Conservation (phyloP, 140 eudicot genomes). For the Erigeron philadelphicus region DNA sequence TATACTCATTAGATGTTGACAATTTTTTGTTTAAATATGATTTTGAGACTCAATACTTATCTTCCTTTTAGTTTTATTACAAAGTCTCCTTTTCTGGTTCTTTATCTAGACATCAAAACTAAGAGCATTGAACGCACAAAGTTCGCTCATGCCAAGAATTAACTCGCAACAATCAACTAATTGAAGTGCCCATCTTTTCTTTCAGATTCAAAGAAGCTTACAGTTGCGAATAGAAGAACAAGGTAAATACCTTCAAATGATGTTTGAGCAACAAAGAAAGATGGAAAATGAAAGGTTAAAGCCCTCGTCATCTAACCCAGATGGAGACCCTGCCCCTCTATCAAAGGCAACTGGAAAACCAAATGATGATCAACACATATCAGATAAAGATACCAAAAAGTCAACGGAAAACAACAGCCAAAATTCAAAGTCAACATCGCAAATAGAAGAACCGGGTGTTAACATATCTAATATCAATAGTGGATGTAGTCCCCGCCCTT, state of each 20-base stretch:
- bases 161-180: not conserved
- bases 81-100: too few relatives aligned
- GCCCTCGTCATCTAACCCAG: conserved; percentile 36
- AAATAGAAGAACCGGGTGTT: conserved; percentile 26
- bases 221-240: conserved; percentile 79
- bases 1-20: too few relatives aligned
- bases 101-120: too few relatives aligned
- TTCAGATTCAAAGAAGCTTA: conserved; percentile 65
- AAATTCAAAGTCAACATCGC: conserved; percentile 28
- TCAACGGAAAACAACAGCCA: conserved; percentile 20
- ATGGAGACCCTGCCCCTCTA: conserved; percentile 25
- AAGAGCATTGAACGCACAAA: too few relatives aligned
- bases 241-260: conserved; percentile 64
- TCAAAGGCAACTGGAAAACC: conserved; percentile 23
- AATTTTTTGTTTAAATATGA: too few relatives aligned
- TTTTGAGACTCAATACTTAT: too few relatives aligned
- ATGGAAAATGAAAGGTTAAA: conserved; percentile 51
- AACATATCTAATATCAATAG: conserved; percentile 13
- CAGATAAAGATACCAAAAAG: conserved; percentile 21
- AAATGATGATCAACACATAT: conserved; percentile 29
- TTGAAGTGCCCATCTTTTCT: not conserved
- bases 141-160: too few relatives aligned
- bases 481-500: conserved; percentile 35
- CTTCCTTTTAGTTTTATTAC: too few relatives aligned
- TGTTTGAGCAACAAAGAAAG: conserved; percentile 68